Base-by-base conservation (phyloP, 2,329 filamentous ascomycete genomes). In the Ophiostoma ulmi region DNA sequence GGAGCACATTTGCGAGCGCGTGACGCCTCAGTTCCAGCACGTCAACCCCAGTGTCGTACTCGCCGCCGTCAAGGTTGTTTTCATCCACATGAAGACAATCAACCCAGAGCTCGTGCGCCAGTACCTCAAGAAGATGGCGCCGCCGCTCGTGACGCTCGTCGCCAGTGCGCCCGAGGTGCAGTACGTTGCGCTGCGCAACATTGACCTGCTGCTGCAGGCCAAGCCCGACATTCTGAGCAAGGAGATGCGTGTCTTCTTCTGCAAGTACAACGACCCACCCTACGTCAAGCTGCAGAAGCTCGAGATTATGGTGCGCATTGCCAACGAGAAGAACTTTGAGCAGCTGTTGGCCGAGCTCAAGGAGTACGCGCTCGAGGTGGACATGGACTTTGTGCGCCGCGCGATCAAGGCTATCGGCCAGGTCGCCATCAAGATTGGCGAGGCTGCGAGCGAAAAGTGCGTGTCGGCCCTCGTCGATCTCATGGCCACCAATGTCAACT, bases 301-400 rank as follows among this genome's bases (percentile, higher is more conserved):
- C 68, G 95, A 99, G 79, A 98, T 98, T 74, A 98, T 99, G 95
- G 94, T 99, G 67, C 90, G 95, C 80, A 98, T 99, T 88, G 93
- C 94, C 73, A 98, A 97, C 81, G 94, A 97, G 75, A 91, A 90
- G 78, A 99, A 98, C 78, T 94, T 94, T 72, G 95, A 99, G 77
- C 95, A 98, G 78, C 85, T 99, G 36, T 84, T 99, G 20, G 91
- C 94, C 13, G 95, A 99, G 79, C 80, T 99, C 77, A 98, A 97
- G 80, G 95, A 99, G 80, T 99, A 99, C 76, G 95, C 95, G 8
- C 84, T 98, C 75, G 95, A 99, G 83, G 94, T 99, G 44, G 95
- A 99, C 77, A 98, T 99, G 94, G 95, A 99, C 79, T 98, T 98
- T 79, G 94, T 97, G 70, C 89, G 93, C 76, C 89, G 95, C 76